A percentile compares a stretch with the other conserved stretches of the same genome.
Conservation (phyloP, 2,329 filamentous ascomycete genomes). For the Cercospora berteroae region DNA sequence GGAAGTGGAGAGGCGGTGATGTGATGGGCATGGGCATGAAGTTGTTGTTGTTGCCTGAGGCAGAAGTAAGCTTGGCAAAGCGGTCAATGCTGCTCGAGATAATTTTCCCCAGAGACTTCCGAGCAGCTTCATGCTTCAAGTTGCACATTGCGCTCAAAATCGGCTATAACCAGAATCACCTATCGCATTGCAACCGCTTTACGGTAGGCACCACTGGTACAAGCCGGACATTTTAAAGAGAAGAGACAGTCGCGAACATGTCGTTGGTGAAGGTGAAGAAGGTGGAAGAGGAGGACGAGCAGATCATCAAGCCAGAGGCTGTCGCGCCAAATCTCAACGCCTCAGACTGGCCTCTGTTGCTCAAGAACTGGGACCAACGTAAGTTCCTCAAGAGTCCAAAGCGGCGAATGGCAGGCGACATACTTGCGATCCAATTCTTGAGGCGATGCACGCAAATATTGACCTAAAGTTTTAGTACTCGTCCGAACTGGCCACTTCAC, state of each 20-base stretch:
- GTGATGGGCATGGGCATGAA: not conserved
- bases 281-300: slow-evolving; percentile 45
- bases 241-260: slow-evolving; percentile 44
- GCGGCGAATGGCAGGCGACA: not conserved
- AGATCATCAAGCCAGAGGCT: slow-evolving; percentile 85
- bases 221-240: slow-evolving; percentile 20
- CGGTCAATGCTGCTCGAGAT: not conserved
- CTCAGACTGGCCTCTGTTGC: slow-evolving; percentile 85
- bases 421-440: not conserved
- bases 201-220: slow-evolving; percentile 18
- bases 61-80: not conserved
- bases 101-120: not conserved
- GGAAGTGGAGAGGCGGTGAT: too few relatives aligned
- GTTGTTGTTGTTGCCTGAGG: not conserved
- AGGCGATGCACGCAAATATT: slow-evolving; percentile 28
- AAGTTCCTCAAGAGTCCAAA: slow-evolving; percentile 28
- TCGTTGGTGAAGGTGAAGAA: slow-evolving; percentile 22
- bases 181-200: slow-evolving; percentile 19
- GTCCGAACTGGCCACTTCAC: slow-evolving; percentile 96
- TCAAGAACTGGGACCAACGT: slow-evolving; percentile 89
- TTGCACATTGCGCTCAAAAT: slow-evolving; percentile 15
- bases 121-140: not conserved
- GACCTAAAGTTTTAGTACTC: slow-evolving; percentile 59
- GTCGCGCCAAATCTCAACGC: slow-evolving; percentile 75
- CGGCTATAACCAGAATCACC: slow-evolving; percentile 20